Percentiles rank a stretch among this genome's conserved stretches.
These are phyloP conservation scores for Populus hybrid DNA, from an alignment of 441 rosid genomes.

Conservation along the genomic window DNA sequence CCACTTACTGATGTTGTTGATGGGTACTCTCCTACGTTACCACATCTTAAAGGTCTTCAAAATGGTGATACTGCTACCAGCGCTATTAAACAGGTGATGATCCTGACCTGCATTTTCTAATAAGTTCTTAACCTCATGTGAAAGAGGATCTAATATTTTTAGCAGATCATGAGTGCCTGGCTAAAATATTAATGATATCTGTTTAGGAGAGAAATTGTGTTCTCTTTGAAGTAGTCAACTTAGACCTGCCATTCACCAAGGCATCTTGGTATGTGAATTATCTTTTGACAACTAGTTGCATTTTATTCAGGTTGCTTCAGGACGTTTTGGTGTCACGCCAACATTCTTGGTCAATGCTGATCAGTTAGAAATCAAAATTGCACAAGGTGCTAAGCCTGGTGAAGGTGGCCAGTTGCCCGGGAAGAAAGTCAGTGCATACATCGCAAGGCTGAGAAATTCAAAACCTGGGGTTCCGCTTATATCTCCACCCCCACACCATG, in stretches of 20 bases:
- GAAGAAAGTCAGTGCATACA: conserved; percentile 98
- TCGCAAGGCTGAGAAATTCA: conserved; percentile 92
- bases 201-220: not conserved
- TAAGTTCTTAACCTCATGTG: conserved; percentile 8
- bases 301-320: conserved; percentile 88
- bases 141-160: conserved; percentile 7
- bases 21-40: conserved; percentile 94
- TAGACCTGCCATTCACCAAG: not conserved
- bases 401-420: conserved; percentile 99
- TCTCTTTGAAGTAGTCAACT: conserved; percentile 7
- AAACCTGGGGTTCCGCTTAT: conserved; percentile 99
- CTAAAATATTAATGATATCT: not conserved
- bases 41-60: too few relatives aligned
- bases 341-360: conserved; percentile 97
- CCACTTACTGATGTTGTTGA: conserved; percentile 94
- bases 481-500: conserved; percentile 99
- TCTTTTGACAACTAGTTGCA: conserved; percentile 12
- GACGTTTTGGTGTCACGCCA: conserved; percentile 98
- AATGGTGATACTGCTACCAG: conserved; percentile 99
- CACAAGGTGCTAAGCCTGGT: conserved; percentile 99
- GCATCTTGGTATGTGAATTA: not conserved
- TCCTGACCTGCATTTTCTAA: conserved; percentile 21
- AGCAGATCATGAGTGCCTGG: conserved; percentile 7
- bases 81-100: conserved; percentile 93
- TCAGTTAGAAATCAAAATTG: conserved; percentile 95